Evolutionary conservation across 805 yeast species (phyloP).

Genomic region (Candida coleopterorum): DNA sequence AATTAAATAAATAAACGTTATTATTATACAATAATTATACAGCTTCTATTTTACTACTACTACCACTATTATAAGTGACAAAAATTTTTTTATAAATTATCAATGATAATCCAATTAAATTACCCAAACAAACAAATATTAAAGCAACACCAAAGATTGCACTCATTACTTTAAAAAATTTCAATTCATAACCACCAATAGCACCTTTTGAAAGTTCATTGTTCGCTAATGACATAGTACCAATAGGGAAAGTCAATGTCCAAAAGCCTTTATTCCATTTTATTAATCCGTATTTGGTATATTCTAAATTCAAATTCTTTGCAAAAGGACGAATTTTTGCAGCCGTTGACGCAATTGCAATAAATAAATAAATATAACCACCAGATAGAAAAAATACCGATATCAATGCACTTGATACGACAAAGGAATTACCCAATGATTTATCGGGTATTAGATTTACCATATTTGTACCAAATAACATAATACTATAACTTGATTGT

Average conservation of each 20-base stretch:
- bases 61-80: no score
- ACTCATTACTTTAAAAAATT: constrained; percentile 56
- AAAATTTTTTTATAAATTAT: not conserved
- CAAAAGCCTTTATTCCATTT: constrained; percentile 26
- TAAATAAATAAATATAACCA: constrained; percentile 45
- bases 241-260: constrained; percentile 85
- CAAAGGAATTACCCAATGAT: constrained; percentile 30
- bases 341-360: constrained; percentile 24
- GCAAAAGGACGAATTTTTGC: constrained; percentile 40
- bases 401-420: constrained; percentile 6
- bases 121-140: constrained; percentile 13
- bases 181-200: constrained; percentile 28
- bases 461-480: constrained; percentile 46
- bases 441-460: constrained; percentile 15
- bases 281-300: constrained; percentile 11
- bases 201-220: constrained; percentile 43
- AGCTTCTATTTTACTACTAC: not conserved
- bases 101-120: constrained; percentile 4
- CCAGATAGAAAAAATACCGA: constrained; percentile 38
- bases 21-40: no score
- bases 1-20: no score
- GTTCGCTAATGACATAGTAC: constrained; percentile 65
- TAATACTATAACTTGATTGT: constrained; percentile 69
- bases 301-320: constrained; percentile 6
- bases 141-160: constrained; percentile 41